Base-by-base conservation (phyloP, 257 asterid species). In the Solanum sitiens region DNA sequence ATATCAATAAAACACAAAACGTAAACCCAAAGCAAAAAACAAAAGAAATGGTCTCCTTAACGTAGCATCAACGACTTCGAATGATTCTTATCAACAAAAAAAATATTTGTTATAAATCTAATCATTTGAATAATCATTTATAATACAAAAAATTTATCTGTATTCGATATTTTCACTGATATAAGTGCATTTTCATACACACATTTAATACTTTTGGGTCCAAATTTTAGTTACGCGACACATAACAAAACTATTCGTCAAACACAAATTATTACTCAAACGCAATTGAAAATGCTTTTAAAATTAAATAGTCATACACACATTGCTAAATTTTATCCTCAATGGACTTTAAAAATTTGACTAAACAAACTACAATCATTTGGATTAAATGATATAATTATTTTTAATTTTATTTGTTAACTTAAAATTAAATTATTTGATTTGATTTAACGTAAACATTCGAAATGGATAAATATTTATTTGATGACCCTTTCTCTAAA, bases 51-150 rank as follows among this genome's bases (percentile, higher is more conserved):
- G 83, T 74, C 88, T 65, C 35, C 89, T 86, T 86, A 88, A 89
- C 92, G 90, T 91, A 61, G 85, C 91, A 88, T 89, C 87, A 67
- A 88, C 85, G 89, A 86, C 87, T 88, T 79, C 71, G 86, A 74
- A 53, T 82, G 68, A 88, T 88, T 77, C 89, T 42, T 53, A 33
- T 40, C 15, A 7, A 33, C 27, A 67, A 39, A 67, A 45, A 45
- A 37, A 3, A 1, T 40, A n/a, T 85, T 67, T 67, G 12, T 85
- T 12, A 11, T n/a, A n/a, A 37, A 37, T 39, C 27, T 8, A 42
- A n/a, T 67, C 40, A 40, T 40, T 65, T 2, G 72, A 14, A 61
- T 25, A 21, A 8, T 1, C 20, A 18, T 56, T 56, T 56, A 56
- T 14, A 2, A 25, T 15, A 63, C 4, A 1, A 53, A 56, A 63